phyloP scores from a whole-genome alignment of 257 asterid genomes.

The Knoxia roxburghii region DNA sequence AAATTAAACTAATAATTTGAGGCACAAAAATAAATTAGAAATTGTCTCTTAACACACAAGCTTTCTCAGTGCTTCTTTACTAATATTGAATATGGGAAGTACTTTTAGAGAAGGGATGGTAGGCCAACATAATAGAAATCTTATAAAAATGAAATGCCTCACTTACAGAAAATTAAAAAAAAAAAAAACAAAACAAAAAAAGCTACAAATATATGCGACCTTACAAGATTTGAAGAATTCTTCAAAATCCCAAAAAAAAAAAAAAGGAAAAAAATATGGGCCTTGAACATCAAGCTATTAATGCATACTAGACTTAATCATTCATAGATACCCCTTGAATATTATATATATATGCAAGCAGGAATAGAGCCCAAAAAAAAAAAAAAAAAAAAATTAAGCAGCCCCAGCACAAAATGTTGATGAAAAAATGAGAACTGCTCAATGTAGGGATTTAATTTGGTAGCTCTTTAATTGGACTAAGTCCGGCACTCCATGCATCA shows the following conservation, averaged over 20 bases:
- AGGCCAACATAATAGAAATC: background rate
- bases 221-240: conserved; percentile 2
- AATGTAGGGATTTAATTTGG: no score
- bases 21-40: no score
- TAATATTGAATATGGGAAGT: background rate
- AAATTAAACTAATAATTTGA: no score
- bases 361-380: no score
- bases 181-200: no score
- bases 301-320: background rate
- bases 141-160: background rate
- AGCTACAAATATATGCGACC: background rate
- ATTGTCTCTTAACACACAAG: no score
- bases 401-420: no score
- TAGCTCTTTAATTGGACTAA: no score
- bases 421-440: no score
- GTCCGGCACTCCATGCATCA: no score
- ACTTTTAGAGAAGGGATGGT: background rate
- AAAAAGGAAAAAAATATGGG: background rate
- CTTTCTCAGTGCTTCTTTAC: background rate
- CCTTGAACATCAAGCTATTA: background rate
- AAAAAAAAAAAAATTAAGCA: no score
- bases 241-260: background rate
- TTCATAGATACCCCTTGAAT: background rate
- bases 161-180: background rate
- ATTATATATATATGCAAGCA: no score